These are phyloP conservation scores for Termitomyces sp. DNA, from an alignment of 768 basidiomycete species.

Conservation along the genomic window DNA sequence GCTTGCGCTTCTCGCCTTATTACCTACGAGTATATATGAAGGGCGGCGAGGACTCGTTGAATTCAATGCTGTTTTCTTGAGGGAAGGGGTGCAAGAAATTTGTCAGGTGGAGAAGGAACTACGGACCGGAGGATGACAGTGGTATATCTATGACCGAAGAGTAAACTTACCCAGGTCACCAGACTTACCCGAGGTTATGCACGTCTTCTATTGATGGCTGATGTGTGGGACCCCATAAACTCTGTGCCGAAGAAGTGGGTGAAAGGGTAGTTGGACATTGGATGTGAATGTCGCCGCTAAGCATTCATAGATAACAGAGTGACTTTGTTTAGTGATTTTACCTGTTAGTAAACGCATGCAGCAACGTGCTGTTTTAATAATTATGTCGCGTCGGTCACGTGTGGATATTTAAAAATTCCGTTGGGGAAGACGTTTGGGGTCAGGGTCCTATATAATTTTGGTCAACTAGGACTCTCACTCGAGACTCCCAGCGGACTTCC, in stretches of 20 bases:
- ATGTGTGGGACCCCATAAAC: conserved; percentile 3
- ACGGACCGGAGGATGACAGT: conserved; percentile 27
- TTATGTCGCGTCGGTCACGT: conserved; percentile 27
- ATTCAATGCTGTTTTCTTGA: conserved; percentile 82
- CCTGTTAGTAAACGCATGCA: neutral
- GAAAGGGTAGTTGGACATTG: neutral
- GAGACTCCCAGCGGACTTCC: conserved; percentile 16
- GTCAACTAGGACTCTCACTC: conserved; percentile 18
- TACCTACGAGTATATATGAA: conserved; percentile 71
- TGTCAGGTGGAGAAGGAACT: conserved; percentile 67
- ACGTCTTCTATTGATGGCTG: conserved; percentile 4
- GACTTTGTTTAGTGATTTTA: neutral
- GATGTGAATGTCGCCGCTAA: neutral
- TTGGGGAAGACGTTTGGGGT: conserved; percentile 42
- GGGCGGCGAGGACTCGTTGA: conserved; percentile 72
- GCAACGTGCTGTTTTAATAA: neutral
- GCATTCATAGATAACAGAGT: neutral
- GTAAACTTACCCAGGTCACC: conserved; percentile 4
- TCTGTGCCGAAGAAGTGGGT: neutral
- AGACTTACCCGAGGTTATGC: conserved; percentile 4
- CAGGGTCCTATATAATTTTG: conserved; percentile 30
- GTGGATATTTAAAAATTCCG: conserved; percentile 27
- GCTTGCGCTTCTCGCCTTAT: conserved; percentile 63
- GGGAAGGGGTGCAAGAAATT: conserved; percentile 80
- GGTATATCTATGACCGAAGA: neutral